A percentile compares a stretch with the other conserved stretches of the same genome.
Evolutionary conservation across 129 eudicot genomes (phyloP).

Genomic region (Smallanthus sonchifolius): DNA sequence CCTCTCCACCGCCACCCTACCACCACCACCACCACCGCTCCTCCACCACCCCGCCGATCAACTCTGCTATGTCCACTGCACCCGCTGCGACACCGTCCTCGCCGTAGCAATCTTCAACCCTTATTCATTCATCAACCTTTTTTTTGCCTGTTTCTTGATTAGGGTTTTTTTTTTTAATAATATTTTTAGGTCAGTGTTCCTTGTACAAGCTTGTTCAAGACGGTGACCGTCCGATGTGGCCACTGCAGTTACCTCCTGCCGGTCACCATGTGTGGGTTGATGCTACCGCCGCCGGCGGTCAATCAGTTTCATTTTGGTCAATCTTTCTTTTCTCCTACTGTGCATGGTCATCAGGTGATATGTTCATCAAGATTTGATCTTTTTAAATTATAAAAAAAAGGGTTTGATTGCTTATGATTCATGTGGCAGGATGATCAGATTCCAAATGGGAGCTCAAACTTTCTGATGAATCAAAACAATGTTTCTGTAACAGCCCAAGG

Average conservation of each 20-base stretch:
- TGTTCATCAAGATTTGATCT: neutral
- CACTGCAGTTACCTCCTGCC: conserved; percentile 59
- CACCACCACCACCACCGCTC: conserved; percentile 23
- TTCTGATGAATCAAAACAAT: conserved; percentile 37
- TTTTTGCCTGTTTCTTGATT: neutral
- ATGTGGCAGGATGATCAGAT: conserved; percentile 43
- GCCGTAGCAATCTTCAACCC: conserved; percentile 21
- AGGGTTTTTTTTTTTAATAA: neutral
- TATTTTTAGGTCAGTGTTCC: conserved; percentile 63
- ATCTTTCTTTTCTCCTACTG: conserved; percentile 17
- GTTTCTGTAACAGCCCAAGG: conserved; percentile 24
- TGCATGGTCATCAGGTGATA: conserved; percentile 27
- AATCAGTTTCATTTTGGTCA: conserved; percentile 35
- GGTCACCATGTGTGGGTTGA: conserved; percentile 52
- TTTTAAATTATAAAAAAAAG: neutral
- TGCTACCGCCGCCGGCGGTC: conserved; percentile 30
- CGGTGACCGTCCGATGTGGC: conserved; percentile 68
- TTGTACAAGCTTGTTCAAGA: conserved; percentile 58
- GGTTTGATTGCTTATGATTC: neutral
- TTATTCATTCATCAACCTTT: neutral
- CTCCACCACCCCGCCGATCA: conserved; percentile 36
- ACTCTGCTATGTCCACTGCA: conserved; percentile 63
- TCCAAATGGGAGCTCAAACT: conserved; percentile 39
- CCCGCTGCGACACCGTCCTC: conserved; percentile 52
- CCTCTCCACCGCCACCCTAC: conserved; percentile 25